Percentiles rank a stretch among this genome's conserved stretches.
Evolutionary conservation across 2,329 filamentous ascomycete species (phyloP).

Genomic region (Cercospora nicotianae): DNA sequence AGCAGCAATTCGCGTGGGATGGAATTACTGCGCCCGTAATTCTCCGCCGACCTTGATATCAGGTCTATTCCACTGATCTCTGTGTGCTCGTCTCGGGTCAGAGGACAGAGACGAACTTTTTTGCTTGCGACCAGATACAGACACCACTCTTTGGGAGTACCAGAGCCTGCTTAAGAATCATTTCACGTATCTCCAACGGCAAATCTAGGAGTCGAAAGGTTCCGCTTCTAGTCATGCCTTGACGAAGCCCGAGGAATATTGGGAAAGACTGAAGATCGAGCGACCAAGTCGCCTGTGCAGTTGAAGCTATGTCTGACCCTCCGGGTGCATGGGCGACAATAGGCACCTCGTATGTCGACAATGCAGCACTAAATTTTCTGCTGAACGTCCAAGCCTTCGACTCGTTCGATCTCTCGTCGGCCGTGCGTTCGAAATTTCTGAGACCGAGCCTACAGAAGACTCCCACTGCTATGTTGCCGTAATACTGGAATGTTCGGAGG

Average conservation of each 20-base stretch:
- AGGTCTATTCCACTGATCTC: not conserved
- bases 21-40: not conserved
- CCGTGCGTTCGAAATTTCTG: no score
- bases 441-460: not conserved
- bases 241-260: not conserved
- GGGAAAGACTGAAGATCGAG: not conserved
- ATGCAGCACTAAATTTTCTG: not conserved
- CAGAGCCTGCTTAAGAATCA: not conserved
- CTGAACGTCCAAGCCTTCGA: not conserved
- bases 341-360: not conserved
- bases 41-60: not conserved
- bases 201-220: not conserved
- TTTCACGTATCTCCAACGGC: not conserved
- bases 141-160: not conserved
- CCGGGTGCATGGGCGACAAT: not conserved
- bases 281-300: not conserved
- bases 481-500: not conserved
- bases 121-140: not conserved
- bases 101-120: not conserved
- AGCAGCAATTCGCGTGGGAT: not conserved
- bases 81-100: not conserved
- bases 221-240: not conserved
- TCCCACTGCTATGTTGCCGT: not conserved
- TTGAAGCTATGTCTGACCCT: not conserved
- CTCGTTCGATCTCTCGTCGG: not conserved